Evolutionary conservation across 305 asterid genomes (phyloP), one percentile per base, ranked within the genome.

Genomic region (Striga hermonthica): DNA sequence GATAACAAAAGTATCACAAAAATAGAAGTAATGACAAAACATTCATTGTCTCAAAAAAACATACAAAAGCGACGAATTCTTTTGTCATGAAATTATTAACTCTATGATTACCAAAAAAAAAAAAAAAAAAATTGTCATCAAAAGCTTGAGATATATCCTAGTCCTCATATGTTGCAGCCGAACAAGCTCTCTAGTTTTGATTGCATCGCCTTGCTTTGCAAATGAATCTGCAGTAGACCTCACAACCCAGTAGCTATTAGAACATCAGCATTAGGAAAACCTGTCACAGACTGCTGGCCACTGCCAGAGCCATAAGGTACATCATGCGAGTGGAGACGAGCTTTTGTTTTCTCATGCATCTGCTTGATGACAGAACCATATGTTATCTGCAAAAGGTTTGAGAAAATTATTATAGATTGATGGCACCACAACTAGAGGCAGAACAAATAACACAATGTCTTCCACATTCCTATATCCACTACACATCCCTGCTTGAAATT

Each of bases 241-340:
- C 65, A 93, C 96, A 70, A 85, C 77, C 99, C 99, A 93, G 62
- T 93, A 93, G 86, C 99, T 93, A 80, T 93, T 93, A 61, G 95
- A 47, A 79, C 99, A 73, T 93, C 97, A 45, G 90, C 95, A 16
- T 75, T 78, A 1, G 97, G 92, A 62, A 90, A 93, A 67, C 95
- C 95, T 62, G 99, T 93, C 57, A 93, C 97, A 0, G 99, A 93
- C 67, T 93, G 97, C 85, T 93, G 97, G 60, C 99, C 99, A 62
- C 99, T 93, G 61, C 97, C 99, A 66, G 99, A 93, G 60, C 99
- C 99, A 68, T 93, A 93, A 4, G 99, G 97, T 74, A 93, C 99
- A 73, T 90, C 97, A 50, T 93, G 99, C 0, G 99, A 93, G 69
- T 93, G 99, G 60, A 93, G 80, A 68, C 99, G 86, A 70, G 78